Conservation (phyloP, 202 grass and related monocot genomes). For the Panicum virgatum region DNA sequence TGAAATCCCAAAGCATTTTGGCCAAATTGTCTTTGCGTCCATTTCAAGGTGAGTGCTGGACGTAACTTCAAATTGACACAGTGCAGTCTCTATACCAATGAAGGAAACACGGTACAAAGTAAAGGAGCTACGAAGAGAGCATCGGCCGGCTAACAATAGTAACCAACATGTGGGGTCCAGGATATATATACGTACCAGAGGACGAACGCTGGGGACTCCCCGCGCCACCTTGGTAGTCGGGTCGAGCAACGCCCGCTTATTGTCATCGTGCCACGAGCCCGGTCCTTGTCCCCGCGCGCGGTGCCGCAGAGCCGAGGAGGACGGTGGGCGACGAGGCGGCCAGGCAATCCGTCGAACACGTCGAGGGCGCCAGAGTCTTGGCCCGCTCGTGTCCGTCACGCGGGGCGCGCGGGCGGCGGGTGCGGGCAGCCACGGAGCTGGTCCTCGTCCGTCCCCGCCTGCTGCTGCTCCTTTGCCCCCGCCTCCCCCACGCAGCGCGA, state of each 20-base stretch:
- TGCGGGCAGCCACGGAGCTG: not conserved
- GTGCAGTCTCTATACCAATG: not conserved
- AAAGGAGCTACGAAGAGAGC: not conserved
- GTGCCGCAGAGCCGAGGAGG: not conserved
- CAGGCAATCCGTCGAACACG: not conserved
- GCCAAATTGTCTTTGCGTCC: not conserved
- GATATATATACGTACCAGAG: not conserved
- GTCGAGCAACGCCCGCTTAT: not conserved
- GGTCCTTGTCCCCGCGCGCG: not conserved
- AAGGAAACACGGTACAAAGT: not conserved
- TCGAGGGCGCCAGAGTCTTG: not conserved
- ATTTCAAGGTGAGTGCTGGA: no score
- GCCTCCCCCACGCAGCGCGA: not conserved
- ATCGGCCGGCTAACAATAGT: not conserved
- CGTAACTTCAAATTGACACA: not conserved
- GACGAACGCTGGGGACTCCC: not conserved
- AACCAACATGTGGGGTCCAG: not conserved
- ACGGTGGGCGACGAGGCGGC: no score
- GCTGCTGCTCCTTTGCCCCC: not conserved
- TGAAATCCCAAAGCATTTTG: not conserved
- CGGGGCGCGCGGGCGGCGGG: not conserved
- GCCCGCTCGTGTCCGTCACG: not conserved
- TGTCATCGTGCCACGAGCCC: not conserved
- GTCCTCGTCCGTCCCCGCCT: not conserved
- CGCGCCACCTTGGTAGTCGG: not conserved